Percentiles rank a stretch among this genome's conserved stretches.
These are phyloP conservation scores for Trebouxia sp. DNA, from an alignment of 139 green algal species.

Conservation along the genomic window DNA sequence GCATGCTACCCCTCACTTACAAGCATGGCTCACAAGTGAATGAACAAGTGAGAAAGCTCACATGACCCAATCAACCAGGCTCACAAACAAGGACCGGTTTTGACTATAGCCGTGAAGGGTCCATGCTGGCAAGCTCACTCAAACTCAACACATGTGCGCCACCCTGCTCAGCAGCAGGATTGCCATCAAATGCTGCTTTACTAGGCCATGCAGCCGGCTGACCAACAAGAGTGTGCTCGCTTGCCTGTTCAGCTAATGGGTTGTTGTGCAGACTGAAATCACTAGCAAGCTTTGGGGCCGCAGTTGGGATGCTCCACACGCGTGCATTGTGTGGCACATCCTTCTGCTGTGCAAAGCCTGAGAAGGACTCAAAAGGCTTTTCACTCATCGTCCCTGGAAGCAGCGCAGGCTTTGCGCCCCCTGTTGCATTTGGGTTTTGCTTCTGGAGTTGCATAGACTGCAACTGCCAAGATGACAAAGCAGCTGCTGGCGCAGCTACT, in stretches of 20 bases:
- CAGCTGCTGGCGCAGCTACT: constrained; percentile 8
- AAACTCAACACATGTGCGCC: background rate
- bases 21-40: too few relatives aligned
- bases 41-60: background rate
- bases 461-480: constrained; percentile 13
- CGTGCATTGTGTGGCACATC: constrained; percentile 9
- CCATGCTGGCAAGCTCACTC: constrained; percentile 11
- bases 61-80: too few relatives aligned
- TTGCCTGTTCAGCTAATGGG: background rate
- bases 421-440: too few relatives aligned
- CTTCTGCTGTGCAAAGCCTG: background rate
- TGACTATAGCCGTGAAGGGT: background rate
- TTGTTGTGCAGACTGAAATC: constrained; percentile 12
- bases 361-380: background rate
- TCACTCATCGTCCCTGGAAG: too few relatives aligned
- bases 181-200: background rate
- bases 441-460: background rate
- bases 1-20: too few relatives aligned
- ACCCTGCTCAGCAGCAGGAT: background rate
- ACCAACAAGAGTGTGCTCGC: too few relatives aligned
- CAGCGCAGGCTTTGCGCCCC: too few relatives aligned
- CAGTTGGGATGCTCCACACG: background rate
- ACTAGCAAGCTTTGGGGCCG: background rate
- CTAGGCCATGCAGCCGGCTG: too few relatives aligned
- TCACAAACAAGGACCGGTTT: too few relatives aligned